Evolutionary conservation across 179 eudicot genomes (phyloP), one percentile per base, ranked within the genome.

Genomic region (Beta macrorhiza): DNA sequence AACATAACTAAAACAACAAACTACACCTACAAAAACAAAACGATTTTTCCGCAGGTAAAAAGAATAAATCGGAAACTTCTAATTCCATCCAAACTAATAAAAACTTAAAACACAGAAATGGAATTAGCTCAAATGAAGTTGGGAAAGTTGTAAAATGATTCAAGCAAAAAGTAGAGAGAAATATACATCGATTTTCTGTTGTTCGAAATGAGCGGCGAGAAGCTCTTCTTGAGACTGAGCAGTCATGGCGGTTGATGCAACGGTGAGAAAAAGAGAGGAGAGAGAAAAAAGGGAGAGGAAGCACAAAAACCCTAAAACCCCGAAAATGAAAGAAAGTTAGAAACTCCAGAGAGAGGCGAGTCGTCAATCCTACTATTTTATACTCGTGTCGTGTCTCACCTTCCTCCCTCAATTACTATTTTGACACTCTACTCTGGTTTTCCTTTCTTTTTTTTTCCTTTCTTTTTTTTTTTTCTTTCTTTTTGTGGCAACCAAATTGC

Each of bases 211-310:
- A 61, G 87, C 87, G 16, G 87, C 90, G 63, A 88, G 90, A 25
- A 85, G 87, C 29, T 86, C 87, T 82, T 86, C 88, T 20, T 86
- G 88, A 0, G 90, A 82, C 55, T 86, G 88, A 29, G 88, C 87
- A 84, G 90, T 86, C 90, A 86, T 88, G 78, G 82, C 79, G 61
- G 65, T 51, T n/a, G 78, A 17, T 37, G 53, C 16, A 61, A 15
- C 76, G 79, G 75, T 65, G 53, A 62, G 37, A 22, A 16, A 6
- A 20, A 49, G 76, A 20, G 32, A 47, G 57, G 57, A 32, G 74
- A 84, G 74, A 32, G 22, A 63, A 22, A 16, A 32, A 19, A 44
- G 14, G 12, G 59, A 61, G 2, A 55, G 53, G 17, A 59, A 16
- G 9, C 51, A 62, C 78, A 74, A 77, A 85, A 83, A 85, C 85